These are phyloP conservation scores for Eremochloa ophiuroides DNA, from an alignment of 176 grass and related monocot genomes.

Conservation along the genomic window DNA sequence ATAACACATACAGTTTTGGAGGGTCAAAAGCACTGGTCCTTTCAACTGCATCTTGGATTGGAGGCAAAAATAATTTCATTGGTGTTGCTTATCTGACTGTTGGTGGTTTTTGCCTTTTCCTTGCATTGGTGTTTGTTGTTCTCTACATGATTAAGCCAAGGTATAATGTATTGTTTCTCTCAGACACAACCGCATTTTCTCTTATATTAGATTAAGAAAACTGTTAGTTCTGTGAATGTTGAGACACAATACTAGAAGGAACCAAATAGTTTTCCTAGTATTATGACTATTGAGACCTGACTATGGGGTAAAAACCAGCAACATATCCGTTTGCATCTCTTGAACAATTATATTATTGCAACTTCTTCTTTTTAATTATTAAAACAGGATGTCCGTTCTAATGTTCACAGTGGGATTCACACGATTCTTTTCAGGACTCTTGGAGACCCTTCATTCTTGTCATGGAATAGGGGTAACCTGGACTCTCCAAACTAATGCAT, in stretches of 20 bases:
- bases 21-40: constrained; percentile 78
- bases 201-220: not conserved
- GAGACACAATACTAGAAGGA: not conserved
- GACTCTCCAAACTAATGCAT: constrained; percentile 30
- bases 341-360: not conserved
- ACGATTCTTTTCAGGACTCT: constrained; percentile 66
- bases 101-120: constrained; percentile 64
- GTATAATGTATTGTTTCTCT: constrained; percentile 32
- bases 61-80: constrained; percentile 87
- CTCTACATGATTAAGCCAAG: constrained; percentile 86
- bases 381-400: not conserved
- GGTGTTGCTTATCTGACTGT: constrained; percentile 71
- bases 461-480: constrained; percentile 63
- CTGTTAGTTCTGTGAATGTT: not conserved
- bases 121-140: constrained; percentile 57
- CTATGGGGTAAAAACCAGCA: not conserved
- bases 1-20: constrained; percentile 91
- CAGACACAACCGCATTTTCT: not conserved
- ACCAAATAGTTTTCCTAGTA: not conserved
- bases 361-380: not conserved
- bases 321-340: not conserved
- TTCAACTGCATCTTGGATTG: constrained; percentile 91
- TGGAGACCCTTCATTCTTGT: constrained; percentile 79
- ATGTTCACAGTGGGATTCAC: not conserved
- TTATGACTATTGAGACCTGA: not conserved